phyloP scores from a whole-genome alignment of 176 grass and related monocot genomes.

The Musa acuminata region DNA sequence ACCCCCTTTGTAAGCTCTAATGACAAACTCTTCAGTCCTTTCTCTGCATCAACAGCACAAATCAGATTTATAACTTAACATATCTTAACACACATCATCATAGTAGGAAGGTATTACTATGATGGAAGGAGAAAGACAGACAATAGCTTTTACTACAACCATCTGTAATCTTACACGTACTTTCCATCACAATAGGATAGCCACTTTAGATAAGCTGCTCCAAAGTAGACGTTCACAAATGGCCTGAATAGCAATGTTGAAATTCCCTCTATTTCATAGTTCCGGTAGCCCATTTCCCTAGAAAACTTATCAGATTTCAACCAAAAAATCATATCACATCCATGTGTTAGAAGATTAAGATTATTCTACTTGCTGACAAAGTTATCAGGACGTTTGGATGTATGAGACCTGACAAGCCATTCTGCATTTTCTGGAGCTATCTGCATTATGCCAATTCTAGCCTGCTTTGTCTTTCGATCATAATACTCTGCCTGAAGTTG shows the following conservation, averaged over 20 bases:
- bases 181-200: slow-evolving; percentile 87
- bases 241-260: slow-evolving; percentile 64
- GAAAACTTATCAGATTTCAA: slow-evolving; percentile 11
- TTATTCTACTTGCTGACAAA: neutral
- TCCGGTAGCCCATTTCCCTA: slow-evolving; percentile 84
- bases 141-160: neutral
- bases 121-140: slow-evolving; percentile 14
- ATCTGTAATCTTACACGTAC: slow-evolving; percentile 33
- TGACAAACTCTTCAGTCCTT: slow-evolving; percentile 96
- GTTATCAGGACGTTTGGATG: neutral
- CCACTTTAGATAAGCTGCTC: slow-evolving; percentile 86
- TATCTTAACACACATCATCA: neutral
- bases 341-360: neutral
- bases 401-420: slow-evolving; percentile 67
- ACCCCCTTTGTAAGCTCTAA: slow-evolving; percentile 81
- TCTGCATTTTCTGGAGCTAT: slow-evolving; percentile 65
- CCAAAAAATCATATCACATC: slow-evolving; percentile 16
- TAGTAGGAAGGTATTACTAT: neutral
- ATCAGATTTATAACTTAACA: slow-evolving; percentile 23
- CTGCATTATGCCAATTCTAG: slow-evolving; percentile 75
- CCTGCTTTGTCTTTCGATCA: slow-evolving; percentile 65
- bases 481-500: slow-evolving; percentile 63
- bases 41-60: slow-evolving; percentile 39
- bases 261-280: slow-evolving; percentile 69
- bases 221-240: slow-evolving; percentile 93